phyloP scores from a whole-genome alignment of 2,329 filamentous ascomycete genomes.

The Lasiodiplodia citricola region DNA sequence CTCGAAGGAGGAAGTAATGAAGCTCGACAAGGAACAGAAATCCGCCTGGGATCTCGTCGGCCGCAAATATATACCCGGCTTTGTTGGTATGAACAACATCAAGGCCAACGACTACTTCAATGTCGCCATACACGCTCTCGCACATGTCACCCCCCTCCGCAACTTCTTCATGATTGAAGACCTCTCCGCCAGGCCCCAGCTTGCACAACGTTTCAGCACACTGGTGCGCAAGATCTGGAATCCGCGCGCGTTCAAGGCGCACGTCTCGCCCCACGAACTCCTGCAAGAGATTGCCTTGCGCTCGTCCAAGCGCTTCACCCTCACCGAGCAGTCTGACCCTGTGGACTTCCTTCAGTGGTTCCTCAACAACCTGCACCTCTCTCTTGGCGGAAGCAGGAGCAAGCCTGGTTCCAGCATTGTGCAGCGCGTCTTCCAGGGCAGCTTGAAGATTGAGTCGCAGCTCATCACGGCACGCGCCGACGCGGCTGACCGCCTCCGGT shows the following conservation, averaged over 20 bases:
- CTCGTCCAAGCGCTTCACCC: slow-evolving; percentile 89
- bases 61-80: slow-evolving; percentile 88
- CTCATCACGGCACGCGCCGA: slow-evolving; percentile 91
- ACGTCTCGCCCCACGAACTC: slow-evolving; percentile 96
- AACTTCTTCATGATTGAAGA: slow-evolving; percentile 92
- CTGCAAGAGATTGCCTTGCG: slow-evolving; percentile 91
- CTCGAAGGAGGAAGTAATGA: slow-evolving; percentile 77
- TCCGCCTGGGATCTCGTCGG: slow-evolving; percentile 78
- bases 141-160: slow-evolving; percentile 85
- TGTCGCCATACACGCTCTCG: slow-evolving; percentile 87
- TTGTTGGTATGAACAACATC: slow-evolving; percentile 99
- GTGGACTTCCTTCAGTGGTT: slow-evolving; percentile 98
- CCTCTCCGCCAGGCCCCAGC: slow-evolving; percentile 74
- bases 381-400: slow-evolving; percentile 85
- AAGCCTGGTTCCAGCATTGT: slow-evolving; percentile 85
- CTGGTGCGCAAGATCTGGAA: slow-evolving; percentile 98
- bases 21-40: slow-evolving; percentile 71
- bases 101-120: slow-evolving; percentile 99
- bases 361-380: slow-evolving; percentile 91
- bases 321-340: slow-evolving; percentile 90
- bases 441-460: slow-evolving; percentile 89
- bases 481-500: slow-evolving; percentile 83
- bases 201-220: slow-evolving; percentile 86
- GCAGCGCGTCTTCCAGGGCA: slow-evolving; percentile 92
- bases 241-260: slow-evolving; percentile 90